A percentile compares a stretch with the other conserved stretches of the same genome.
phyloP scores from a whole-genome alignment of 371 early-diverging fungal genomes.

The Mortierella sp. region DNA sequence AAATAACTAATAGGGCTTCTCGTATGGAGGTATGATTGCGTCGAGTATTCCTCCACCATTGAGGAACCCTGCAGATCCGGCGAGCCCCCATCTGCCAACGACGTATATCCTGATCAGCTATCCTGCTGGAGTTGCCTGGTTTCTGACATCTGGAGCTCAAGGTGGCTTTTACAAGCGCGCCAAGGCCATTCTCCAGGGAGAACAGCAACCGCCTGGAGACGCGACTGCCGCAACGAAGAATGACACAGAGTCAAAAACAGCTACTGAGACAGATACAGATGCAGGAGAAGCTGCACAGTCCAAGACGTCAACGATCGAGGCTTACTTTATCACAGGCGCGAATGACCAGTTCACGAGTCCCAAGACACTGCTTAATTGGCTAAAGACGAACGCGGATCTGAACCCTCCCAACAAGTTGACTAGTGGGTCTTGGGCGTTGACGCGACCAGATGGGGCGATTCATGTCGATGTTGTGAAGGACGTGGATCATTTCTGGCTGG shows the following conservation, averaged over 20 bases:
- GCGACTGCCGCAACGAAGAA: not conserved
- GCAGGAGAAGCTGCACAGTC: not conserved
- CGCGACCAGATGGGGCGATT: constrained; percentile 34
- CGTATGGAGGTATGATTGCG: constrained; percentile 54
- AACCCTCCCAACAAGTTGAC: constrained; percentile 15
- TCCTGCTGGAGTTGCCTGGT: constrained; percentile 56
- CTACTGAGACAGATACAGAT: not conserved
- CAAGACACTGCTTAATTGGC: constrained; percentile 44
- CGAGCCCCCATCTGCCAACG: constrained; percentile 35
- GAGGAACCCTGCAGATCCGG: constrained; percentile 34
- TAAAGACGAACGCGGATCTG: constrained; percentile 42
- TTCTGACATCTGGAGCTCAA: constrained; percentile 43
- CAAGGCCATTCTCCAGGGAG: constrained; percentile 30
- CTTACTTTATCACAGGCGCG: constrained; percentile 48
- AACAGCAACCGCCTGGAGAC: not conserved
- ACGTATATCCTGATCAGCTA: constrained; percentile 50
- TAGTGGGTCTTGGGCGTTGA: constrained; percentile 22
- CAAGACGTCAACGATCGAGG: constrained; percentile 24
- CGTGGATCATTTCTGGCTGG: constrained; percentile 56
- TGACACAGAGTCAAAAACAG: not conserved
- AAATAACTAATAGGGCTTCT: constrained; percentile 34
- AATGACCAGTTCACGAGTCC: constrained; percentile 54
- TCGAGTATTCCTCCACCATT: constrained; percentile 54
- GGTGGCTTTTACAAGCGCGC: constrained; percentile 37
- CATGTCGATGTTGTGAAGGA: constrained; percentile 49